Evolutionary conservation across 495 filamentous ascomycete species (phyloP).

Genomic region (Neurospora pannonica): DNA sequence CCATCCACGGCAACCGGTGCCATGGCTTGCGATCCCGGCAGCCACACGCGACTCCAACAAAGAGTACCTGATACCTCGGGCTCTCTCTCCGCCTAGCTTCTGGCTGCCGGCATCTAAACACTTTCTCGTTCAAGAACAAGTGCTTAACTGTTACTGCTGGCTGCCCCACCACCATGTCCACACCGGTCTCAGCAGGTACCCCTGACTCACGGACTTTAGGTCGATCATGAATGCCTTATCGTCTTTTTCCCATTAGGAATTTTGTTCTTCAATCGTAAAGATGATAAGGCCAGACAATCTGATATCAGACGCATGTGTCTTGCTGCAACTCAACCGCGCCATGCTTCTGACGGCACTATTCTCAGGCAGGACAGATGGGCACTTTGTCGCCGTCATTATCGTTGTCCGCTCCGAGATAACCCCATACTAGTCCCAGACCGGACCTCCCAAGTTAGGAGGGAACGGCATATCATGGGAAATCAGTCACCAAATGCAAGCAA

Average conservation of each 20-base stretch:
- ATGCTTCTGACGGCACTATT: not conserved
- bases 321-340: not conserved
- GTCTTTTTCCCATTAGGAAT: constrained; percentile 29
- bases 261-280: constrained; percentile 21
- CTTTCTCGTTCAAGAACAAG: too few species aligned
- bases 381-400: not conserved
- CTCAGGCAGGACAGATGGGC: not conserved
- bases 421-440: not conserved
- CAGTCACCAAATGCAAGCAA: not conserved
- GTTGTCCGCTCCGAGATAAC: not conserved
- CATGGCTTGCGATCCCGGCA: constrained; percentile 6
- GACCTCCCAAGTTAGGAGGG: not conserved
- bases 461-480: not conserved
- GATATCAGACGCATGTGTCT: not conserved
- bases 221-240: constrained; percentile 13
- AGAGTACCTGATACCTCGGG: not conserved
- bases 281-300: constrained; percentile 22
- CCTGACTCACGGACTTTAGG: not conserved
- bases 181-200: constrained; percentile 12
- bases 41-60: not conserved
- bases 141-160: constrained; percentile 7
- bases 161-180: not conserved
- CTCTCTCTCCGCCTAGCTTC: not conserved
- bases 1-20: constrained; percentile 9
- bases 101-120: not conserved